Base-by-base conservation (phyloP, 2,329 filamentous ascomycete species). In the Ophiostoma piceae region DNA sequence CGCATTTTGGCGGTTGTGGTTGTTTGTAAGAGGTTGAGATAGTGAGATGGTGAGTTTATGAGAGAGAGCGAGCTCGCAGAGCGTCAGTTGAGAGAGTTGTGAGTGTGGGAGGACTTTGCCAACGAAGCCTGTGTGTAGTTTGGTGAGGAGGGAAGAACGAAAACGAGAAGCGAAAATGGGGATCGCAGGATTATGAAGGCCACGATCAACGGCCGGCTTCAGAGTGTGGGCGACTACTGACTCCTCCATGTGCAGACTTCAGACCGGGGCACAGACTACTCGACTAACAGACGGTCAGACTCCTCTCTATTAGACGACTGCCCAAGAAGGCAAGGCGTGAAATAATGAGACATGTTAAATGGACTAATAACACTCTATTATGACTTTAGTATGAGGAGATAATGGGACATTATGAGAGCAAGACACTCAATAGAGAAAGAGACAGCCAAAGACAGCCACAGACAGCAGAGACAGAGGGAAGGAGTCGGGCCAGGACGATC, bases 121-220 rank as follows among this genome's bases (percentile, higher is more conserved):
- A 65, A 65, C 62, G 62, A 65, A 65, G 62, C 62, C 62, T 39
- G 62, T 65, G 29, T 64, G 35, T 65, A 39, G 62, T 65, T 65
- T 65, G 62, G 62, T 65, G 62, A 65, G 19, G 35, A 22, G 22
- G 14, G 19, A 39, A 65, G 11, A 64, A 14, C 37, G 60, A 14
- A 64, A 64, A 64, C 6, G 14, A 35, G 16, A 19, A 32, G 12
- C 2, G 5, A 35, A 35, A 57, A 62, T 26, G 57, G 57, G 57
- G 26, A 32, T 35, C 8, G 14, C 57, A 22, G 35, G 32, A 65
- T 65, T 65, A 65, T 22, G n/a, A 39, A 65, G 62, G 62, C 62
- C 62, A 65, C 62, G 62, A 65, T 65, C 57, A 62, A 62, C 57
- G 57, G 57, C 57, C 16, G 39, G 19, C 43, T 22, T 22, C 47